Conservation (phyloP, 1,139 yeast genomes). For the Hyphopichia khmerensis region DNA sequence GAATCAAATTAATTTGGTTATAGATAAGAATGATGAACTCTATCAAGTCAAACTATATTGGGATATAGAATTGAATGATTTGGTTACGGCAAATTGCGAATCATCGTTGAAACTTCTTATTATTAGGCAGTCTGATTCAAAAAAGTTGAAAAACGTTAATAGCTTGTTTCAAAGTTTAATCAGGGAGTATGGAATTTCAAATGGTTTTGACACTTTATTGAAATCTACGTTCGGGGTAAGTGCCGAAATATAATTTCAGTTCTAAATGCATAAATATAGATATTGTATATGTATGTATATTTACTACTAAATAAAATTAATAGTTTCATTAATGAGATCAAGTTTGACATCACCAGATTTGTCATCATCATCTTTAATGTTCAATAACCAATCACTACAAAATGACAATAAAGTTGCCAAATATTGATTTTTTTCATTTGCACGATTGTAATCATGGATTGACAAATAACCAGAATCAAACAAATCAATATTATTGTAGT, state of each 20-base stretch:
- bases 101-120: slow-evolving; percentile 17
- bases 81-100: slow-evolving; percentile 26
- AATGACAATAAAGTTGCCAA: slow-evolving; percentile 26
- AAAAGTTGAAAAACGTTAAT: not conserved
- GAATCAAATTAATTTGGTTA: slow-evolving; percentile 16
- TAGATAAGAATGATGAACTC: not conserved
- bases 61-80: slow-evolving; percentile 25
- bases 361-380: not conserved
- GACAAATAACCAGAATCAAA: slow-evolving; percentile 25
- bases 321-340: slow-evolving; percentile 27
- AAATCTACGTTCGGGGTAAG: slow-evolving; percentile 19
- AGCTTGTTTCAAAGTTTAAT: slow-evolving; percentile 21
- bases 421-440: slow-evolving; percentile 32
- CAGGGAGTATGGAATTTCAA: slow-evolving; percentile 24
- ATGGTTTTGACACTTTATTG: slow-evolving; percentile 23
- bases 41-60: slow-evolving; percentile 18
- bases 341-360: slow-evolving; percentile 9
- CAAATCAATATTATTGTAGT: slow-evolving; percentile 1
- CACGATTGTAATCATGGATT: slow-evolving; percentile 33
- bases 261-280: not conserved
- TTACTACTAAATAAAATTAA: not conserved
- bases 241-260: not conserved
- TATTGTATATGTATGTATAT: not conserved
- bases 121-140: slow-evolving; percentile 4
- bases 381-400: slow-evolving; percentile 26